phyloP scores from a whole-genome alignment of 1,284 basidiomycete species.

The Ceratobasidium sp. region DNA sequence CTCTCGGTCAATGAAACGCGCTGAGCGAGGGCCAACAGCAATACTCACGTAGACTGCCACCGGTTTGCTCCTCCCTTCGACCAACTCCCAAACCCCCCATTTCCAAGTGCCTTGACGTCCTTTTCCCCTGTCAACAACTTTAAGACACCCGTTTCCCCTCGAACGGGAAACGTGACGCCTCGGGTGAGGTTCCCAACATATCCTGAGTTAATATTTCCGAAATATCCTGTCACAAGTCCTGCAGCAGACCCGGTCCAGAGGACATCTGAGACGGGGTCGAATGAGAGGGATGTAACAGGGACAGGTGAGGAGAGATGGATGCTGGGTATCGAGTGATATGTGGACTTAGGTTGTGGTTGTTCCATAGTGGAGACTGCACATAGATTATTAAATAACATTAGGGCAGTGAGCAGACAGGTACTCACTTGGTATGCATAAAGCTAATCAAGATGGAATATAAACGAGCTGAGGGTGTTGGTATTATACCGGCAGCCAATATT shows the following conservation, averaged over 20 bases:
- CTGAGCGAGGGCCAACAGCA: slow-evolving; percentile 3
- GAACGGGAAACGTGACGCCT: slow-evolving; percentile 80
- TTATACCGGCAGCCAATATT: neutral
- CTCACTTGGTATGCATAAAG: slow-evolving; percentile 23
- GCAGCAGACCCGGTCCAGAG: slow-evolving; percentile 86
- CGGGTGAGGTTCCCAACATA: slow-evolving; percentile 56
- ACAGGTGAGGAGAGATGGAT: slow-evolving; percentile 39
- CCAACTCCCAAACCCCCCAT: slow-evolving; percentile 76
- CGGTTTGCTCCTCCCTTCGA: slow-evolving; percentile 83
- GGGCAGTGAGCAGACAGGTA: neutral
- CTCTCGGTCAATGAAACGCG: neutral
- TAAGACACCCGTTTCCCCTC: slow-evolving; percentile 64
- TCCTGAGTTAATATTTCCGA: slow-evolving; percentile 62
- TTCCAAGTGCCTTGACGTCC: slow-evolving; percentile 72
- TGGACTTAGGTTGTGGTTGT: slow-evolving; percentile 32
- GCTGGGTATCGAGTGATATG: slow-evolving; percentile 37
- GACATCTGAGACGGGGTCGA: slow-evolving; percentile 91
- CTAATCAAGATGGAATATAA: neutral
- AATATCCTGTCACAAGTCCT: slow-evolving; percentile 79
- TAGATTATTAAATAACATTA: neutral
- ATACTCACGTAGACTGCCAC: slow-evolving; percentile 74
- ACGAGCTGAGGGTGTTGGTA: neutral
- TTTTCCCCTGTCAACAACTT: slow-evolving; percentile 80
- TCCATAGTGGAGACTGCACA: slow-evolving; percentile 19
- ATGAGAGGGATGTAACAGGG: slow-evolving; percentile 71